phyloP scores from a whole-genome alignment of 2,329 filamentous ascomycete species.

The Camillea tinctor region DNA sequence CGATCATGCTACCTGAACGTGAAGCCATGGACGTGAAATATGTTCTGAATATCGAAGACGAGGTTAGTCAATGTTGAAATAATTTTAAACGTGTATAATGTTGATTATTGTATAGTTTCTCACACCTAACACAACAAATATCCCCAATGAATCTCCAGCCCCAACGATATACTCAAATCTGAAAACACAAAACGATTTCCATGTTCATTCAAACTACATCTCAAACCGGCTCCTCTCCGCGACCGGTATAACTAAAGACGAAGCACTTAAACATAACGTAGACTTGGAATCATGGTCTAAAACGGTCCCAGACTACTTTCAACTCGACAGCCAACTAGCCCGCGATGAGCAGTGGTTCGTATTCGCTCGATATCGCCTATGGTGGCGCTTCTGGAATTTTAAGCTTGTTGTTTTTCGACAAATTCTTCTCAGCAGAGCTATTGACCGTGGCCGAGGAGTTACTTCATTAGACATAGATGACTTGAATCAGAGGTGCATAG shows the following conservation, averaged over 20 bases:
- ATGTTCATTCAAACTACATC: conserved; percentile 32
- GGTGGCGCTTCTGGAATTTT: conserved; percentile 36
- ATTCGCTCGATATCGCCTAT: conserved; percentile 29
- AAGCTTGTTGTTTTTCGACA: conserved; percentile 33
- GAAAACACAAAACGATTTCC: conserved; percentile 30
- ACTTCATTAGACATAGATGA: conserved; percentile 6
- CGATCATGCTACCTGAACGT: conserved; percentile 26
- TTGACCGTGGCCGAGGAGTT: conserved; percentile 17
- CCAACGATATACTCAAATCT: conserved; percentile 31
- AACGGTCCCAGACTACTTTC: conserved; percentile 29
- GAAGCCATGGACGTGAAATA: conserved; percentile 32
- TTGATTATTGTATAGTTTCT: conserved; percentile 15
- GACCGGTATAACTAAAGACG: conserved; percentile 25
- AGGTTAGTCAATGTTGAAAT: conserved; percentile 10
- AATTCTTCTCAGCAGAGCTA: conserved; percentile 26
- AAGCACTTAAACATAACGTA: conserved; percentile 24
- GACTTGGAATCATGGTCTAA: conserved; percentile 27
- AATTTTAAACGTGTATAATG: not conserved
- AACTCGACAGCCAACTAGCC: conserved; percentile 12
- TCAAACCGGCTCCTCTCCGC: conserved; percentile 31
- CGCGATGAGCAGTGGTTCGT: conserved; percentile 21
- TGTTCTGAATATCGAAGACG: conserved; percentile 31
- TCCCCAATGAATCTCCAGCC: conserved; percentile 21
- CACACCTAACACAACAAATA: conserved; percentile 21
- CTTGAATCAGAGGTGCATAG: conserved; percentile 23